Evolutionary conservation across 768 basidiomycete species (phyloP).

Genomic region (Myochromella boudieri): DNA sequence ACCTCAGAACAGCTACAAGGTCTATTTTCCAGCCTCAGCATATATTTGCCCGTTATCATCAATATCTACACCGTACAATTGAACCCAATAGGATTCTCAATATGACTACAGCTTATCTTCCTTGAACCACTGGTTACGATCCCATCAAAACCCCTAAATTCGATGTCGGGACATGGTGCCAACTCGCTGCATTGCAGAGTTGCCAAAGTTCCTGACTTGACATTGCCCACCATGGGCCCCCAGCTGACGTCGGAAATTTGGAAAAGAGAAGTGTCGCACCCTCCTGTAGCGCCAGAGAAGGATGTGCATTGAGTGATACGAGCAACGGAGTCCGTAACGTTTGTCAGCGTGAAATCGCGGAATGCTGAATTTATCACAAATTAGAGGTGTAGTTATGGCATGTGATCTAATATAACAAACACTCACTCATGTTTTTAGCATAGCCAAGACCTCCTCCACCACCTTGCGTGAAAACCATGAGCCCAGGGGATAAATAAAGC

Average conservation of each 20-base stretch:
- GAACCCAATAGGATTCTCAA: constrained; percentile 22
- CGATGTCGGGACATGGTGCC: constrained; percentile 26
- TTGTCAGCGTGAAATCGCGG: constrained; percentile 21
- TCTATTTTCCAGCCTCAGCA: too few relatives aligned
- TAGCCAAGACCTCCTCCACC: constrained; percentile 32
- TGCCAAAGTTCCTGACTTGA: constrained; percentile 21
- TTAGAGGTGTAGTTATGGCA: background rate
- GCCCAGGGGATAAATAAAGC: background rate
- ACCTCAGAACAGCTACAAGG: too few relatives aligned
- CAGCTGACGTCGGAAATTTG: constrained; percentile 31
- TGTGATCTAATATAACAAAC: background rate
- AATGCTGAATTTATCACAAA: constrained; percentile 19
- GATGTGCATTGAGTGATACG: constrained; percentile 29
- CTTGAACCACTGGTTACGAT: constrained; percentile 15
- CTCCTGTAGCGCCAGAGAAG: constrained; percentile 30
- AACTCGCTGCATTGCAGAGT: constrained; percentile 30
- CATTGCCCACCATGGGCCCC: constrained; percentile 25
- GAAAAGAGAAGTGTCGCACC: constrained; percentile 32
- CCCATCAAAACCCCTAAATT: constrained; percentile 20
- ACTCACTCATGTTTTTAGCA: constrained; percentile 26
- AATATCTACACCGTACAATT: constrained; percentile 17
- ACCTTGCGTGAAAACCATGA: constrained; percentile 17
- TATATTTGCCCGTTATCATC: background rate
- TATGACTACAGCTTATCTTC: constrained; percentile 19
- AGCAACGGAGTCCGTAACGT: constrained; percentile 19